Percentiles rank a stretch among this genome's conserved stretches.
Conservation (phyloP, 2,329 filamentous ascomycete genomes). For the Annulohypoxylon truncatum region DNA sequence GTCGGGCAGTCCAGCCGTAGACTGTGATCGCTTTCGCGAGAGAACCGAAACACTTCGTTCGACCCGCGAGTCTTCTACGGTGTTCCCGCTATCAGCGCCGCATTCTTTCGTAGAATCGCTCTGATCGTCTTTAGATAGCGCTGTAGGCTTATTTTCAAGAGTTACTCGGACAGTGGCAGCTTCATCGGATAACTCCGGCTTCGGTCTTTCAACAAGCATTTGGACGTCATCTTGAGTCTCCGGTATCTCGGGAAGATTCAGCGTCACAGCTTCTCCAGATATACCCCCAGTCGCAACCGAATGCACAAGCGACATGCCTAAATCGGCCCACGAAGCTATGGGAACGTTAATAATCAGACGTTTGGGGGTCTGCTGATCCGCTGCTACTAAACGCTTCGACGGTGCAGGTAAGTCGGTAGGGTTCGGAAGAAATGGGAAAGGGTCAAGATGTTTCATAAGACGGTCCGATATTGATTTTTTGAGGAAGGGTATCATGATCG, state of each 20-base stretch:
- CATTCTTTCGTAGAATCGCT: constrained; percentile 54
- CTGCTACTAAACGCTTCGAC: constrained; percentile 36
- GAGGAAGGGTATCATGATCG: constrained; percentile 68
- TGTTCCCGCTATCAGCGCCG: constrained; percentile 46
- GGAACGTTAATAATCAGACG: constrained; percentile 49
- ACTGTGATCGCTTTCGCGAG: constrained; percentile 72
- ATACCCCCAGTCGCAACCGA: constrained; percentile 51
- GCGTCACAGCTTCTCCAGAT: constrained; percentile 50
- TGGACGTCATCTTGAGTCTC: constrained; percentile 47
- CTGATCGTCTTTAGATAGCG: constrained; percentile 50
- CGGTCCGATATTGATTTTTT: constrained; percentile 63
- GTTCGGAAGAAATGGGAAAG: constrained; percentile 71
- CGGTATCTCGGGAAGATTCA: constrained; percentile 53
- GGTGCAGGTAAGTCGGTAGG: constrained; percentile 53
- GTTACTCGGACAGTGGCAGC: not conserved
- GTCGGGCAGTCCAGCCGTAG: constrained; percentile 68
- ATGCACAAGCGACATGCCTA: constrained; percentile 57
- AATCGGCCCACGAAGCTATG: constrained; percentile 56
- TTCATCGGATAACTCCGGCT: constrained; percentile 31
- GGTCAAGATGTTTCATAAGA: constrained; percentile 68
- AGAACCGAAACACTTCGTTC: constrained; percentile 55
- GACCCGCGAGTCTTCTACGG: constrained; percentile 49
- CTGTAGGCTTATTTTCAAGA: constrained; percentile 23
- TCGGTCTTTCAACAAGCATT: constrained; percentile 42
- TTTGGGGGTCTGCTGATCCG: not conserved